These are phyloP conservation scores for Trichoderma simmonsii DNA, from an alignment of 2,329 filamentous ascomycete species.

Conservation along the genomic window DNA sequence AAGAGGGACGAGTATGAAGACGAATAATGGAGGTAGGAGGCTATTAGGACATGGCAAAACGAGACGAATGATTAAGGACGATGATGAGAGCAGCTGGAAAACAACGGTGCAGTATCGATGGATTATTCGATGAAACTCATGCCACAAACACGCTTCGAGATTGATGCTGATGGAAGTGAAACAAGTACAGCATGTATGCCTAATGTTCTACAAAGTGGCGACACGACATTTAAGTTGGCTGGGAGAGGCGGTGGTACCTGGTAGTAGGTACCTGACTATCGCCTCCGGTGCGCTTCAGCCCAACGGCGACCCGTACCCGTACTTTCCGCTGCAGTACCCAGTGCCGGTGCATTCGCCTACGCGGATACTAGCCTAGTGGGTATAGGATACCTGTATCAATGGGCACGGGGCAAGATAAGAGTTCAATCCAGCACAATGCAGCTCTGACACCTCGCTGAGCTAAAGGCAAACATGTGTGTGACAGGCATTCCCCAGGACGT, in stretches of 20 bases:
- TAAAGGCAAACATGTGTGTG: not conserved
- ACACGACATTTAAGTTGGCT: constrained; percentile 3
- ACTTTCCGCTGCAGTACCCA: not conserved
- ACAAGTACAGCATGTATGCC: not conserved
- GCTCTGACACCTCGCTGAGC: not conserved
- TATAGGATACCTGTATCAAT: not conserved
- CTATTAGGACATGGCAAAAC: not conserved
- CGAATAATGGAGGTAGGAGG: not conserved
- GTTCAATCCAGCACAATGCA: not conserved
- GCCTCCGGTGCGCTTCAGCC: not conserved
- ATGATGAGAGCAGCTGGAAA: not conserved
- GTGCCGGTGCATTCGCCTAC: not conserved
- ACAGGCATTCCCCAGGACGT: not conserved
- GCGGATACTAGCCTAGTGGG: not conserved
- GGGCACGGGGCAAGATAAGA: constrained; percentile 1
- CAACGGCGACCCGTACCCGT: not conserved
- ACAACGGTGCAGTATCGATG: not conserved
- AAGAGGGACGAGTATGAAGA: not conserved
- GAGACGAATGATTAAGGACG: not conserved
- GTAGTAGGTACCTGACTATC: not conserved
- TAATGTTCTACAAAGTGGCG: not conserved
- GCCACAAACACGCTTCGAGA: not conserved
- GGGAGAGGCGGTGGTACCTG: not conserved
- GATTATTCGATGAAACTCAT: not conserved
- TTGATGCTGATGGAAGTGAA: not conserved